Evolutionary conservation across 352 stramenopile species (phyloP), one percentile per base, ranked within the genome.

Genomic region (Phytophthora nicotianae): DNA sequence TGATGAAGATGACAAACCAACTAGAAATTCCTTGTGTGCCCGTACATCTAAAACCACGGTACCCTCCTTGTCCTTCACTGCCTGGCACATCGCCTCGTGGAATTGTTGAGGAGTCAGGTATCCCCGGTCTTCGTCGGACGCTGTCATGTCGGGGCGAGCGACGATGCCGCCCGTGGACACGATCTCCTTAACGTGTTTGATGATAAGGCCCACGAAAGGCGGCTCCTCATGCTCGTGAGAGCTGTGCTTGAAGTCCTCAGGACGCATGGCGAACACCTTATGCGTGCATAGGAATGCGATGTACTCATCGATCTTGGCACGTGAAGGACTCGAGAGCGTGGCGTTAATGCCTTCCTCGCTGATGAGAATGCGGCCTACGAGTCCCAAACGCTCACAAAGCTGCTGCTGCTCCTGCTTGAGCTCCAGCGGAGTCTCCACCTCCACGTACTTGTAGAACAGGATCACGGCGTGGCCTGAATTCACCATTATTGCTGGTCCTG

Each of bases 301-400:
- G 64, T 95, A 95, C 68, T 83, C 71, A 51, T 90, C 78, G 50
- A 95, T 71, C 10, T 67, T 51, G 13, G 57, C 52, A 2, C 68
- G 62, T 17, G 55, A 72, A 14, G 77, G 35, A 49, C 80, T 85
- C 29, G 74, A 83, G 29, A 95, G 79, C 58, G 85, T 93, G 40
- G 84, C 86, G 68, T 95, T 95, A 66, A 95, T 88, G 57, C 86
- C 86, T 67, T 95, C 86, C n/a, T 84, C 71, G 50, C 77, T 87
- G 58, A 95, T 86, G 27, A 91, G 75, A 33, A 93, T 81, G 60
- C 86, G 78, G 8, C 86, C 86, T 23, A 84, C 67, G 20, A 94
- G 75, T 1, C 72, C 73, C n/a, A 92, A 65, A 19, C 67, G 52
- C n/a, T 69, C 57, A 46, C 80, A 89, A 10, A 91, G 50, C 55